Evolutionary conservation across 2,329 filamentous ascomycete species (phyloP).

Genomic region (Sphaerulina musiva): DNA sequence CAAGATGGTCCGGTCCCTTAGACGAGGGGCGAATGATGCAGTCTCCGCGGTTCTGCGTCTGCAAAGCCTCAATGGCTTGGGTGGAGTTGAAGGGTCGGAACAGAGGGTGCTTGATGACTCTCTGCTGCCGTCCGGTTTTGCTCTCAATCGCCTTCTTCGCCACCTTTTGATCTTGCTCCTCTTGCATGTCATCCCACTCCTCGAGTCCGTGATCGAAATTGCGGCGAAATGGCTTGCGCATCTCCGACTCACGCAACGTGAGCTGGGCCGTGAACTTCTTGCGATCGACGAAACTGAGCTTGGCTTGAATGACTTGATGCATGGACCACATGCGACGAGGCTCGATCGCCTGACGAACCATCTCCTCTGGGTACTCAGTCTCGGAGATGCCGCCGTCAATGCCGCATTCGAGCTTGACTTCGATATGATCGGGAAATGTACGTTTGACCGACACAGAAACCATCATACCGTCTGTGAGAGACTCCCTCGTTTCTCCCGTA

Average conservation of each 20-base stretch:
- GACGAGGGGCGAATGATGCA: constrained; percentile 93
- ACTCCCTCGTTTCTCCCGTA: constrained; percentile 83
- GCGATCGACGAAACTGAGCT: constrained; percentile 79
- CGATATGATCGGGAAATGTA: constrained; percentile 85
- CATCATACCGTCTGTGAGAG: constrained; percentile 83
- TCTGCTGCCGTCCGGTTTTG: constrained; percentile 74
- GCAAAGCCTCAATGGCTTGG: constrained; percentile 89
- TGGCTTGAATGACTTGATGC: constrained; percentile 81
- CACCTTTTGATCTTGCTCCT: constrained; percentile 70
- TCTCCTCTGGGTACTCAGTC: constrained; percentile 69
- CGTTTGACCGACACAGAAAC: constrained; percentile 82
- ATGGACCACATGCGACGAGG: constrained; percentile 61
- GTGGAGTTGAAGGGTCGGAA: constrained; percentile 89
- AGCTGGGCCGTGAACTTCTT: constrained; percentile 78
- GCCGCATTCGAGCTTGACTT: constrained; percentile 88
- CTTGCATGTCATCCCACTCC: constrained; percentile 67
- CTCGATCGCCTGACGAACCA: constrained; percentile 47
- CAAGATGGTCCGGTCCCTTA: constrained; percentile 89
- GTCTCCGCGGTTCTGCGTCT: constrained; percentile 77
- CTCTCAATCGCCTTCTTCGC: constrained; percentile 72
- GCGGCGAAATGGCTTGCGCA: constrained; percentile 65
- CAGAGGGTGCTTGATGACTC: constrained; percentile 95
- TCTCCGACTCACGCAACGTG: constrained; percentile 72
- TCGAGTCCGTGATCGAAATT: constrained; percentile 58
- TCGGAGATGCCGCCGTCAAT: constrained; percentile 83